Base-by-base conservation (phyloP, 2,329 filamentous ascomycete species). In the Diaporthe citri region DNA sequence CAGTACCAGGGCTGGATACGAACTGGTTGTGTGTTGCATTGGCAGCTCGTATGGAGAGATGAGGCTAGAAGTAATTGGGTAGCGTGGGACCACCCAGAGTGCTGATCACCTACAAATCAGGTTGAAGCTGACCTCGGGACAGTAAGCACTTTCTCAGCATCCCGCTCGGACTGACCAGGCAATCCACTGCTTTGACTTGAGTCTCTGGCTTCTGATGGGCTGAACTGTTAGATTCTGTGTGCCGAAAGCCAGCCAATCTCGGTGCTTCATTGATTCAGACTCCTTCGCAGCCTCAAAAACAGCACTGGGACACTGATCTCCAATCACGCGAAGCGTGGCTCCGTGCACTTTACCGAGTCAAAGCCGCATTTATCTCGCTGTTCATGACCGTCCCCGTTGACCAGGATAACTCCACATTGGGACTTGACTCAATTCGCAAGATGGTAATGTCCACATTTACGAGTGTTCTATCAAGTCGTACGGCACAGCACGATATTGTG, bases 1-100 rank as follows among this genome's bases (percentile, higher is more conserved):
- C 41, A 22, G 28, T 12, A 15, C 25, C 10, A 25, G 15, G 39
- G 59, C 56, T 46, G 22, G 57, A 66, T 51, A 51, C 43, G 41
- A 31, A 17, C 8, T 22, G 25, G 43, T 22, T 46, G 39, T 64
- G 39, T 34, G 15, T 31, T 31, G 20, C 60, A n/a, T n/a, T n/a
- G n/a, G n/a, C n/a, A 48, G 41, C 25, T 64, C 60, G 60, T 64
- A 48, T 46, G 41, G 41, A 31, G 60, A 64, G 60, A 64, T 48
- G 41, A 64, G 15, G 15, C 43, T 9, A 34, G 20, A 66, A 66
- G 41, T 22, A 22, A n/a, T 34, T 20, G 59, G 59, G 60, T 34
- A 31, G 12, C 7, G 7, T n/a, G 17, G 28, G 12, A 36, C 43
- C 43, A n/a, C 28, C 20, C 60, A 31, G 25, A 66, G 28, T 66